Conservation (phyloP, 176 grass and related monocot species). For the Carex myosuroides region DNA sequence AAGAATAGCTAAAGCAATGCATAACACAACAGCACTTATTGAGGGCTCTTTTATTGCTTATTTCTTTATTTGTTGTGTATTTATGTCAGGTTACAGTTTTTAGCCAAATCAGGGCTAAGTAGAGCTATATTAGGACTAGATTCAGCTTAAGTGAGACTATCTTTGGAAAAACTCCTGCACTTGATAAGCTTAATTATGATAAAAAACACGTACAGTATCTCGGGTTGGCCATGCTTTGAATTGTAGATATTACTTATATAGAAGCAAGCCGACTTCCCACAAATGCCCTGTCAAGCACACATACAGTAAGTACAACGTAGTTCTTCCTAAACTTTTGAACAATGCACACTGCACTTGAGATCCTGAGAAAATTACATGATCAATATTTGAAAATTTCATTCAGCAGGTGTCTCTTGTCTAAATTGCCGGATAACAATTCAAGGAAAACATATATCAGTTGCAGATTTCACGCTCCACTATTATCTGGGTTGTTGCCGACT, state of each 20-base stretch:
- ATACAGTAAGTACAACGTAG: not conserved
- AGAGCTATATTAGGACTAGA: not conserved
- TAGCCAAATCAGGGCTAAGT: not conserved
- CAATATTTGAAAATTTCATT: not conserved
- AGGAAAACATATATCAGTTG: not conserved
- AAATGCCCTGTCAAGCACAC: conserved; percentile 42
- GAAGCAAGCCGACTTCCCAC: conserved; percentile 63
- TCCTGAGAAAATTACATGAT: not conserved
- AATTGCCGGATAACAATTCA: not conserved
- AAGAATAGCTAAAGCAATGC: not conserved
- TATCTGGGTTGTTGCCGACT: not conserved
- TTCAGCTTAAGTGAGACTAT: not conserved
- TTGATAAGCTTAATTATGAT: not conserved
- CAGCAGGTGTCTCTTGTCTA: not conserved
- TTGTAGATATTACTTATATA: conserved; percentile 45
- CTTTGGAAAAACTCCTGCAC: not conserved
- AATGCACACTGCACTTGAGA: not conserved
- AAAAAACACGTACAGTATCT: conserved; percentile 59
- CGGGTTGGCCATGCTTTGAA: conserved; percentile 29
- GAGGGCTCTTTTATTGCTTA: not conserved
- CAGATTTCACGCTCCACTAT: not conserved
- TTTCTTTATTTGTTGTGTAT: not conserved
- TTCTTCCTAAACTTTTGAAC: not conserved
- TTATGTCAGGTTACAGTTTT: not conserved
- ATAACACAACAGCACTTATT: not conserved